Evolutionary conservation across 2,329 filamentous ascomycete species (phyloP).

Genomic region (Blumeria hordei): DNA sequence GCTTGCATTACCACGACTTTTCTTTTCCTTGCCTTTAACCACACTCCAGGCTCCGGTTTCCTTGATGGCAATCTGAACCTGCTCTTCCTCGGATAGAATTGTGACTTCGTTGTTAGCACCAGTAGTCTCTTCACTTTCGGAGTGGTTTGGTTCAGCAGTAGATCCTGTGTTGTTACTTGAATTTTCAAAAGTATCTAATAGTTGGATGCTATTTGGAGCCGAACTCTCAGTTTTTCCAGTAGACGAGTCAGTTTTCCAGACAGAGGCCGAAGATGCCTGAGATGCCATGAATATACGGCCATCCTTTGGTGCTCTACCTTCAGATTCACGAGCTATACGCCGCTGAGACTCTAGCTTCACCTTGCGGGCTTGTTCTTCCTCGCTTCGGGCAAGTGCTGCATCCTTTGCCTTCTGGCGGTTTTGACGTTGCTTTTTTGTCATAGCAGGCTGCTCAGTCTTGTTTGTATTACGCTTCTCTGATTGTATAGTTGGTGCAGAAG

Average conservation of each 20-base stretch:
- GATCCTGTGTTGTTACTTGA: slow-evolving; percentile 9
- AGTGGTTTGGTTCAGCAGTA: slow-evolving; percentile 3
- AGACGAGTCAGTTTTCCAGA: slow-evolving; percentile 20
- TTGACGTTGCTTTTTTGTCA: slow-evolving; percentile 91
- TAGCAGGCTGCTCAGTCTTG: slow-evolving; percentile 32
- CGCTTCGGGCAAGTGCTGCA: slow-evolving; percentile 48
- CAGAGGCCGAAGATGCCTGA: slow-evolving; percentile 20
- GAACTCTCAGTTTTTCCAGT: slow-evolving; percentile 9
- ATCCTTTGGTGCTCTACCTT: slow-evolving; percentile 64
- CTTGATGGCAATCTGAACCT: slow-evolving; percentile 29
- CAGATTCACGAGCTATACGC: slow-evolving; percentile 54
- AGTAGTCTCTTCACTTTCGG: slow-evolving; percentile 7
- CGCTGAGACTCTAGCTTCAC: slow-evolving; percentile 59
- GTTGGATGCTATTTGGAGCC: slow-evolving; percentile 19
- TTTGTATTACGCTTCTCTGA: slow-evolving; percentile 39
- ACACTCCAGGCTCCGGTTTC: slow-evolving; percentile 33
- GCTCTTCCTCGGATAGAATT: slow-evolving; percentile 33
- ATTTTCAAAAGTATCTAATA: slow-evolving; percentile 33
- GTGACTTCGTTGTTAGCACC: slow-evolving; percentile 2
- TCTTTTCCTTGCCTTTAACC: slow-evolving; percentile 21
- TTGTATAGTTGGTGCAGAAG: slow-evolving; percentile 32
- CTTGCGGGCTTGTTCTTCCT: slow-evolving; percentile 58
- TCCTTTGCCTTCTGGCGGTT: slow-evolving; percentile 74
- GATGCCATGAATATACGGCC: slow-evolving; percentile 34
- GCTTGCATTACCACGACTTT: slow-evolving; percentile 7